A percentile compares a stretch with the other conserved stretches of the same genome.
These are phyloP conservation scores for Myriosclerotinia duriaeana DNA, from an alignment of 2,329 filamentous ascomycete genomes.

Conservation along the genomic window DNA sequence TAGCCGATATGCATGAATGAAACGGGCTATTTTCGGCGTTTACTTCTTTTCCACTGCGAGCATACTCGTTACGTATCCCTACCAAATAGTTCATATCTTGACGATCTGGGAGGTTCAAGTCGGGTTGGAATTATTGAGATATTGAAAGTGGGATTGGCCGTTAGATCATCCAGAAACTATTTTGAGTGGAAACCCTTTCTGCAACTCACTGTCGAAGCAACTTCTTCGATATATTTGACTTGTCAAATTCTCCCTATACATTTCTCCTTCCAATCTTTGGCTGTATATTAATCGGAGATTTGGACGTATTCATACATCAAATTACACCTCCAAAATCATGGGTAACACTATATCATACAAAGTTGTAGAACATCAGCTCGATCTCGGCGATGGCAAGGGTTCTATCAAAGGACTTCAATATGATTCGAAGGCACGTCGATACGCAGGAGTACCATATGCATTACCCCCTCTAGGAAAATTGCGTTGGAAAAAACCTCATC, in stretches of 20 bases:
- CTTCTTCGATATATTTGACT: neutral
- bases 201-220: neutral
- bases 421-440: constrained; percentile 42
- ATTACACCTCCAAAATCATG: neutral
- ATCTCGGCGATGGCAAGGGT: constrained; percentile 35
- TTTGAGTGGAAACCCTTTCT: neutral
- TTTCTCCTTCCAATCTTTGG: neutral
- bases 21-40: neutral
- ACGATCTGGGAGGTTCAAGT: neutral
- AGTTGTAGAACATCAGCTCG: constrained; percentile 32
- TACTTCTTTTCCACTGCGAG: neutral
- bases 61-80: neutral
- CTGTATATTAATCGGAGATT: neutral
- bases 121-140: neutral
- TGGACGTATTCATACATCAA: neutral
- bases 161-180: neutral
- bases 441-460: constrained; percentile 38
- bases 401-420: constrained; percentile 42
- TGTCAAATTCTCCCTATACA: neutral
- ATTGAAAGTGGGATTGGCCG: neutral
- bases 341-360: constrained; percentile 32
- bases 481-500: constrained; percentile 37
- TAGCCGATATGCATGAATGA: constrained; percentile 1
- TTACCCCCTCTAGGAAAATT: constrained; percentile 33
- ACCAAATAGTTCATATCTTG: neutral